Conservation (phyloP, 345 rosid species). For the Draba incana region DNA sequence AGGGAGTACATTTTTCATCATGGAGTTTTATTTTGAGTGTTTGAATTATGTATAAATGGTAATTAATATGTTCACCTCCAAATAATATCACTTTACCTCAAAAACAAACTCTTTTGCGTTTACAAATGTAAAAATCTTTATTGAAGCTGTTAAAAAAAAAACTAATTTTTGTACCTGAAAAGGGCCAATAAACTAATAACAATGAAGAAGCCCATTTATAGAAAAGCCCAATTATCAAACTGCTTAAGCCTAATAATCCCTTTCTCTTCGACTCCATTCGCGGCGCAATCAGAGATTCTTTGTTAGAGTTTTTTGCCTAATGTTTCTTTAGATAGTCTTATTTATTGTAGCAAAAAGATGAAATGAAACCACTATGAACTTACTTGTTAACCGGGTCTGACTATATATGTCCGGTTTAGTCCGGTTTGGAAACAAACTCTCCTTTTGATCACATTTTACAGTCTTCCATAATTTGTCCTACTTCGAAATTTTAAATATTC, state of each 20-base stretch:
- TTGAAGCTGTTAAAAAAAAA: no score
- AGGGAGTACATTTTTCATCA: no score
- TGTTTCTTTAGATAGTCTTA: conserved; percentile 7
- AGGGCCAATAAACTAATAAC: conserved; percentile 1
- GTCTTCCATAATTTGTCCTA: conserved; percentile 24
- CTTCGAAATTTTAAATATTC: conserved; percentile 21
- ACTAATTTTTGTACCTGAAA: not conserved
- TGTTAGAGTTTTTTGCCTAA: not conserved
- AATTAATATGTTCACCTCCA: not conserved
- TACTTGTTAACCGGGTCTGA: not conserved
- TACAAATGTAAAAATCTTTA: no score
- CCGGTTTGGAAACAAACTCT: not conserved
- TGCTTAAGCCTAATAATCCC: conserved; percentile 6
- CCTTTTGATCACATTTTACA: not conserved
- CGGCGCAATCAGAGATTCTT: conserved; percentile 17
- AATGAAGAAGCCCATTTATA: not conserved
- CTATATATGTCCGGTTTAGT: not conserved
- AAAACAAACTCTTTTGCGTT: no score
- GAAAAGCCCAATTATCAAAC: not conserved
- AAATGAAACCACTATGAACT: not conserved
- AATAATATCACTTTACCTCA: no score
- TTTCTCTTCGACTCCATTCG: not conserved
- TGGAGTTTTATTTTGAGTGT: no score
- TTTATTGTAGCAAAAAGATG: conserved; percentile 5
- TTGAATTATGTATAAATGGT: not conserved